Percentiles rank a stretch among this genome's conserved stretches.
These are phyloP conservation scores for Halteria grandinella DNA, from an alignment of 73 alveolate species.

Conservation along the genomic window DNA sequence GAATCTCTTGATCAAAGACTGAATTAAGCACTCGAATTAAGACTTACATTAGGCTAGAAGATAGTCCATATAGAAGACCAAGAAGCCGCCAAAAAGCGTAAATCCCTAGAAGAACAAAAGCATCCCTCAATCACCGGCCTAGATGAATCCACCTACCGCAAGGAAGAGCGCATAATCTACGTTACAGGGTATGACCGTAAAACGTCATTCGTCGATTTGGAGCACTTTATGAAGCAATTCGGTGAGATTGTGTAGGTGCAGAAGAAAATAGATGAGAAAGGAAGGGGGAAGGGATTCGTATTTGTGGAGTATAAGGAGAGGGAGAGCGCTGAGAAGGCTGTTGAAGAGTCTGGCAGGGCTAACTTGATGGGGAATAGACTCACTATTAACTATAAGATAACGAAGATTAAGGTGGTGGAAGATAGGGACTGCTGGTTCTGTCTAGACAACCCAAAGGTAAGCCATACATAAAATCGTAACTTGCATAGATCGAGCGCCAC, in stretches of 20 bases:
- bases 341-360: too few species aligned
- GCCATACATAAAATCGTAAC: too few species aligned
- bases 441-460: constrained; percentile 54
- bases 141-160: neutral
- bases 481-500: constrained; percentile 60
- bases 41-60: neutral
- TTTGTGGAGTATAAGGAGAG: constrained; percentile 29
- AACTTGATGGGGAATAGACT: too few species aligned
- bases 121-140: neutral
- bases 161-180: constrained; percentile 36
- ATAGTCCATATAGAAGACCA: neutral
- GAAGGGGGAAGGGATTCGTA: constrained; percentile 52
- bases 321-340: constrained; percentile 57
- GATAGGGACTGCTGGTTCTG: constrained; percentile 77
- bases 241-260: constrained; percentile 51
- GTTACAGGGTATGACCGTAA: constrained; percentile 52
- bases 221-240: constrained; percentile 33
- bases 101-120: neutral
- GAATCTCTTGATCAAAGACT: neutral
- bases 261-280: constrained; percentile 42
- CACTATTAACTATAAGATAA: constrained; percentile 29
- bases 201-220: constrained; percentile 34
- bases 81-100: neutral
- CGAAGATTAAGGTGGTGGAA: constrained; percentile 24
- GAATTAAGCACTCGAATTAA: neutral